Percentiles rank a stretch among this genome's conserved stretches.
Conservation (phyloP, 2,329 filamentous ascomycete genomes). For the Geosmithia flava region DNA sequence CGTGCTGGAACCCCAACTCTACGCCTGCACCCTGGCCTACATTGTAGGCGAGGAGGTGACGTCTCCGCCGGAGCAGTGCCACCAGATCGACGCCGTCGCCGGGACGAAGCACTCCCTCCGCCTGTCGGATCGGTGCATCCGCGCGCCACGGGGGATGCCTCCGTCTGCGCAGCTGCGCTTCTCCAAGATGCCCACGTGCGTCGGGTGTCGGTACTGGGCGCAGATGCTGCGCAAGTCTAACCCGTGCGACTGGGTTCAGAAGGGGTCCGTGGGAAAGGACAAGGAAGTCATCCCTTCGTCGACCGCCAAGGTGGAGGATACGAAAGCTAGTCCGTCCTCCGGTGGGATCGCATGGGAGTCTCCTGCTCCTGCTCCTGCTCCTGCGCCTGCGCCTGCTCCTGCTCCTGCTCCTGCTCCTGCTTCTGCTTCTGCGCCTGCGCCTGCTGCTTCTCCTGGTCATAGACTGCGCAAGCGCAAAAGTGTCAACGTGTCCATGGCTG, state of each 20-base stretch:
- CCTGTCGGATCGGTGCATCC: constrained; percentile 14
- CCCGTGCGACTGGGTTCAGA: constrained; percentile 11
- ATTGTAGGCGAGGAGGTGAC: constrained; percentile 13
- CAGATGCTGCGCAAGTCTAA: constrained; percentile 11
- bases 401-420: neutral
- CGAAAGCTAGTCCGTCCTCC: too few relatives aligned
- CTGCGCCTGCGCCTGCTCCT: neutral
- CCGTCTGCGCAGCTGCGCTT: constrained; percentile 8
- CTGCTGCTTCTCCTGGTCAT: neutral
- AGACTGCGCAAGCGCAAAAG: neutral
- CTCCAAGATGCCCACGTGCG: constrained; percentile 10
- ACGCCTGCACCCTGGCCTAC: constrained; percentile 18
- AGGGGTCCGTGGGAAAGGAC: too few relatives aligned
- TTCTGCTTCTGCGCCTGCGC: neutral
- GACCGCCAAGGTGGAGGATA: neutral
- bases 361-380: neutral
- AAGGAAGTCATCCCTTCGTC: too few relatives aligned
- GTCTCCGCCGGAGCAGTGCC: constrained; percentile 7
- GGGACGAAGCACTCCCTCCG: constrained; percentile 3
- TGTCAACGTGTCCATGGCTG: neutral
- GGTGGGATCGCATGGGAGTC: neutral
- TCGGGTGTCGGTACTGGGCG: constrained; percentile 16
- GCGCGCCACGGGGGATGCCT: constrained; percentile 9
- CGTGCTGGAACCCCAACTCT: constrained; percentile 9
- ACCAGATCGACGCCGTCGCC: neutral